Evolutionary conservation across 2,329 filamentous ascomycete genomes (phyloP).

Genomic region (Geosmithia morbida): DNA sequence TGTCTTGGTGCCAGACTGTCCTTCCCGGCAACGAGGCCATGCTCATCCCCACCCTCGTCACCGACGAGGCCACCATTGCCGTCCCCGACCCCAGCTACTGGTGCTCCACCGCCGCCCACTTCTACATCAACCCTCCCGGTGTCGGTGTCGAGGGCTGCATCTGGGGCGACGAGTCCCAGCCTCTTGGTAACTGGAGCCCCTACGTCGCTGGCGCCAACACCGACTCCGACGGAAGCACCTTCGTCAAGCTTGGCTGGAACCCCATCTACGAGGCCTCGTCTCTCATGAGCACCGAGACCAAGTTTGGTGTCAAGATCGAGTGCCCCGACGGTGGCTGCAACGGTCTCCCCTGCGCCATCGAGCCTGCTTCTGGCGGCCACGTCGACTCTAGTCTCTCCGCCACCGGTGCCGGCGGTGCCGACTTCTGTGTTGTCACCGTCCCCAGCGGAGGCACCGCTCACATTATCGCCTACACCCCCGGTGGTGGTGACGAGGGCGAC

Average conservation of each 20-base stretch:
- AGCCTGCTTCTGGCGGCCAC: slow-evolving; percentile 41
- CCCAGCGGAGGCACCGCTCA: slow-evolving; percentile 50
- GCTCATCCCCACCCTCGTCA: slow-evolving; percentile 63
- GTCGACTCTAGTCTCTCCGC: slow-evolving; percentile 40
- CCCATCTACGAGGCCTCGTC: slow-evolving; percentile 51
- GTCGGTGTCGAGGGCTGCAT: slow-evolving; percentile 48
- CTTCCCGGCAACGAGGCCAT: slow-evolving; percentile 69
- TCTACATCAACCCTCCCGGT: slow-evolving; percentile 67
- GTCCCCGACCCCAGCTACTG: slow-evolving; percentile 60
- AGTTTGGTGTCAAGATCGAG: slow-evolving; percentile 55
- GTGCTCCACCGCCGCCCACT: slow-evolving; percentile 60
- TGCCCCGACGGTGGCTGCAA: slow-evolving; percentile 53
- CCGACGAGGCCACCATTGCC: slow-evolving; percentile 42
- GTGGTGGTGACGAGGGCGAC: slow-evolving; percentile 13
- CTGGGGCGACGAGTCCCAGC: slow-evolving; percentile 50
- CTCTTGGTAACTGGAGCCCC: slow-evolving; percentile 62
- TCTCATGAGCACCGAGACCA: slow-evolving; percentile 42
- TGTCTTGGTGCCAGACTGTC: slow-evolving; percentile 69
- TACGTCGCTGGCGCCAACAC: slow-evolving; percentile 68
- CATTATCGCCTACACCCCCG: slow-evolving; percentile 45
- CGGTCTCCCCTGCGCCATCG: slow-evolving; percentile 60
- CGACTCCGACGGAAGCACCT: slow-evolving; percentile 48
- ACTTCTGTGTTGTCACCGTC: slow-evolving; percentile 67
- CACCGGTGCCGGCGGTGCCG: slow-evolving; percentile 50
- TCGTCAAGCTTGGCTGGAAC: slow-evolving; percentile 65